A percentile compares a stretch with the other conserved stretches of the same genome.
phyloP scores from a whole-genome alignment of 1,139 yeast genomes.

The Lizanozyma gosingica region DNA sequence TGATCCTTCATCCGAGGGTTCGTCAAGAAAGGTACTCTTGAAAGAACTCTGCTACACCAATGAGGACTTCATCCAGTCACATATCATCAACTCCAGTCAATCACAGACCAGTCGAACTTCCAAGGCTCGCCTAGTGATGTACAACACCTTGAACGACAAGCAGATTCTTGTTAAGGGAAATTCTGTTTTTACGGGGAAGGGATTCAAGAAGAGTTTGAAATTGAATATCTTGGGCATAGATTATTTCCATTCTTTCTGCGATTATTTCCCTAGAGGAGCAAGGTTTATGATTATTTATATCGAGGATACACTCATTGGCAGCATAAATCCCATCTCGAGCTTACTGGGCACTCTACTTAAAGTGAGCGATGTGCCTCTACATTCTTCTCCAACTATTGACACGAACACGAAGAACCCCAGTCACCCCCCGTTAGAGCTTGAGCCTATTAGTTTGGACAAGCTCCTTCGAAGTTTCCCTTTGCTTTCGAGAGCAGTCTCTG shows the following conservation, averaged over 20 bases:
- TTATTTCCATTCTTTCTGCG: conserved; percentile 36
- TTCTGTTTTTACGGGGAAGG: conserved; percentile 43
- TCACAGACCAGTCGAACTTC: conserved; percentile 9
- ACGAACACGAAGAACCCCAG: not conserved
- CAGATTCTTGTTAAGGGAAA: conserved; percentile 53
- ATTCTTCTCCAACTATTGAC: conserved; percentile 1
- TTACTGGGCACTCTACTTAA: no score
- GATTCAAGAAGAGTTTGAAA: conserved; percentile 43
- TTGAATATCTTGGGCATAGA: conserved; percentile 35
- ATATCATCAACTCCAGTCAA: conserved; percentile 39
- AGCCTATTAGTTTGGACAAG: conserved; percentile 9
- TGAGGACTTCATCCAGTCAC: conserved; percentile 65
- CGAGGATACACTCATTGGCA: conserved; percentile 37
- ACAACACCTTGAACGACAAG: conserved; percentile 51
- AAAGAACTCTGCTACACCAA: conserved; percentile 47
- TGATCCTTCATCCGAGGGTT: conserved; percentile 36
- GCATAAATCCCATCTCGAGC: conserved; percentile 10
- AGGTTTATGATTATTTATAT: conserved; percentile 39
- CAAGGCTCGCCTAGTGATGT: conserved; percentile 35
- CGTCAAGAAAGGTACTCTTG: conserved; percentile 26
- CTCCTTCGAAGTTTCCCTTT: conserved; percentile 39
- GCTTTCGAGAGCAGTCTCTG: conserved; percentile 38
- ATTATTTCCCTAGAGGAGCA: conserved; percentile 40
- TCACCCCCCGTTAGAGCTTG: not conserved
- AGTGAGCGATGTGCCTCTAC: no score